Evolutionary conservation across 2,329 filamentous ascomycete species (phyloP).

Genomic region (Rasamsonia emersonii): DNA sequence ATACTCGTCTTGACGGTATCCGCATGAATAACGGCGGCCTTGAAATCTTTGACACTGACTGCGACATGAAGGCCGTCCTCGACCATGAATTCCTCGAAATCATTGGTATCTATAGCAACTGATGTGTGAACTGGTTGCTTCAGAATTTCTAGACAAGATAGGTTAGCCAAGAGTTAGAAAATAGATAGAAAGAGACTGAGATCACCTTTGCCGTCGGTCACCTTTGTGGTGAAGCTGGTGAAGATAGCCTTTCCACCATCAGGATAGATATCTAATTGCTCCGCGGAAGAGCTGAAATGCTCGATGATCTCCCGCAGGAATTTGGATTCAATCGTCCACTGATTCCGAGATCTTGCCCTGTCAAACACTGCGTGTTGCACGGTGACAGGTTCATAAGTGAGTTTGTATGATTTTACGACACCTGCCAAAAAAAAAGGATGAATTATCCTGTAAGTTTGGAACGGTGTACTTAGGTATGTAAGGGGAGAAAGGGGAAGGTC

Average conservation of each 20-base stretch:
- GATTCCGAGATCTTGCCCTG: constrained; percentile 45
- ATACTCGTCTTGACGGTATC: constrained; percentile 49
- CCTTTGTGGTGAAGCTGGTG: constrained; percentile 59
- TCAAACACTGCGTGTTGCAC: constrained; percentile 59
- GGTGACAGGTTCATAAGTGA: constrained; percentile 55
- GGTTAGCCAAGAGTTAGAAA: constrained; percentile 8
- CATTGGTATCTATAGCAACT: constrained; percentile 52
- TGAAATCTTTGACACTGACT: constrained; percentile 59
- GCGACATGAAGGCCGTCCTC: constrained; percentile 53
- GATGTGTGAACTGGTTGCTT: constrained; percentile 59
- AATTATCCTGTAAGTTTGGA: constrained; percentile 7
- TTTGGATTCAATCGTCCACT: constrained; percentile 50
- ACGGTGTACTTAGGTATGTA: too few relatives aligned
- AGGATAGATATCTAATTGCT: constrained; percentile 54
- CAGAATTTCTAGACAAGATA: constrained; percentile 43
- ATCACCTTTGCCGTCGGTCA: constrained; percentile 50
- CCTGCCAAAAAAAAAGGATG: constrained; percentile 36
- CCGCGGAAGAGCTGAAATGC: constrained; percentile 56
- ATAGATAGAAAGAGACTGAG: neutral
- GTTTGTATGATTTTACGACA: constrained; percentile 56
- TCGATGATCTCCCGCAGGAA: constrained; percentile 54
- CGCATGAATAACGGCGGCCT: constrained; percentile 54
- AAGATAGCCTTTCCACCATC: constrained; percentile 52
- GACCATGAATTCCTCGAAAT: constrained; percentile 53
- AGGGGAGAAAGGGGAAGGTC: neutral